A percentile compares a stretch with the other conserved stretches of the same genome.
Evolutionary conservation across 345 rosid species (phyloP).

Genomic region (Garcia nutans): DNA sequence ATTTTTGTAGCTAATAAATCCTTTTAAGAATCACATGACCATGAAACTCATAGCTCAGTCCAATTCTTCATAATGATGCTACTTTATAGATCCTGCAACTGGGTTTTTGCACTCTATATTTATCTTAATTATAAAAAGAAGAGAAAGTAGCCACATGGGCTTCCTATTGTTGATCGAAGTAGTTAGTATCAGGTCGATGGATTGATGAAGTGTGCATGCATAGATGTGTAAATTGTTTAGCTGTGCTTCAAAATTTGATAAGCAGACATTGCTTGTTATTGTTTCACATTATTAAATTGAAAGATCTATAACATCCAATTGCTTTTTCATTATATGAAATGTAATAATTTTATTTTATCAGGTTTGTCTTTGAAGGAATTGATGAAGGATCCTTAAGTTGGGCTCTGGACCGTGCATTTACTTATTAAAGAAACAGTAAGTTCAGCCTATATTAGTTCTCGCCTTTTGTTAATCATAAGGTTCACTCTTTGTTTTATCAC

Average conservation of each 20-base stretch:
- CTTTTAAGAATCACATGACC: background rate
- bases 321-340: background rate
- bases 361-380: slow-evolving; percentile 60
- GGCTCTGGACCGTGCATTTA: slow-evolving; percentile 55
- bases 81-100: background rate
- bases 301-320: background rate
- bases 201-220: background rate
- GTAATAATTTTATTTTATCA: slow-evolving; percentile 10
- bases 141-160: background rate
- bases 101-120: background rate
- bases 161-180: background rate
- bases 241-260: background rate
- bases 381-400: slow-evolving; percentile 51
- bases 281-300: background rate
- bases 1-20: background rate
- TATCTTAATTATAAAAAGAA: background rate
- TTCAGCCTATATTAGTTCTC: background rate
- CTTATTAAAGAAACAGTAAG: slow-evolving; percentile 47
- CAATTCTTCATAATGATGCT: background rate
- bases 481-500: background rate
- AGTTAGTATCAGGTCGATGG: background rate
- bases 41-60: too few species aligned
- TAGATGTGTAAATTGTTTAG: background rate
- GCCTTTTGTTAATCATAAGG: background rate
- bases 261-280: background rate